Evolutionary conservation across 2,329 filamentous ascomycete species (phyloP).

Genomic region (Diaporthe longicolla): DNA sequence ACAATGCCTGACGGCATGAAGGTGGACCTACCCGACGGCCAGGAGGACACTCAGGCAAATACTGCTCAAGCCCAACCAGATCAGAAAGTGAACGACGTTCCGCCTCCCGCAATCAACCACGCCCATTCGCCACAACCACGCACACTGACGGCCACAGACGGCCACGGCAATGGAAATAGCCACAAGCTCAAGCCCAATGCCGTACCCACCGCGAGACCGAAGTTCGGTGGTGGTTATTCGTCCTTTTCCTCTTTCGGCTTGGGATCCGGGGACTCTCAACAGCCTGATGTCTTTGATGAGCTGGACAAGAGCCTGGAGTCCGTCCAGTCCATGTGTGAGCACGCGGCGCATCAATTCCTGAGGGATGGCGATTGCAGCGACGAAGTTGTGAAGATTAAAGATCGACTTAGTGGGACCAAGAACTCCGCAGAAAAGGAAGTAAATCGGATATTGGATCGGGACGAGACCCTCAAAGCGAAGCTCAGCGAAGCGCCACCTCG

Average conservation of each 20-base stretch:
- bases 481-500: conserved; percentile 55
- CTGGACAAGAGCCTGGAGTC: conserved; percentile 85
- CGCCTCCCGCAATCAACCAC: conserved; percentile 44
- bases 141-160: conserved; percentile 29
- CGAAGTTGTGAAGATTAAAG: conserved; percentile 79
- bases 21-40: conserved; percentile 8
- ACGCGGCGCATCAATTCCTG: conserved; percentile 90
- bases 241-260: conserved; percentile 41
- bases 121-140: conserved; percentile 46
- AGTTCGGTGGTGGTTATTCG: conserved; percentile 39
- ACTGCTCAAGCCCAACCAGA: conserved; percentile 47
- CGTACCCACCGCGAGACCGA: conserved; percentile 39
- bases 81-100: not conserved
- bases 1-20: not conserved
- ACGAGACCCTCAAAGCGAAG: conserved; percentile 61
- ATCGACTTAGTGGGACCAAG: conserved; percentile 74
- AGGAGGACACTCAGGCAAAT: conserved; percentile 42
- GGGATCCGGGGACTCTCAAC: conserved; percentile 49
- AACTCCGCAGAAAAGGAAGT: conserved; percentile 73
- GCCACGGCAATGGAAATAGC: conserved; percentile 12
- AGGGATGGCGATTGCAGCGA: conserved; percentile 86
- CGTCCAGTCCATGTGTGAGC: conserved; percentile 86
- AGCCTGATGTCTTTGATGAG: conserved; percentile 74
- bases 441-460: conserved; percentile 65
- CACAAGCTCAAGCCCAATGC: conserved; percentile 3